Conservation (phyloP, 2,329 filamentous ascomycete species). For the Alternaria ethzedia region DNA sequence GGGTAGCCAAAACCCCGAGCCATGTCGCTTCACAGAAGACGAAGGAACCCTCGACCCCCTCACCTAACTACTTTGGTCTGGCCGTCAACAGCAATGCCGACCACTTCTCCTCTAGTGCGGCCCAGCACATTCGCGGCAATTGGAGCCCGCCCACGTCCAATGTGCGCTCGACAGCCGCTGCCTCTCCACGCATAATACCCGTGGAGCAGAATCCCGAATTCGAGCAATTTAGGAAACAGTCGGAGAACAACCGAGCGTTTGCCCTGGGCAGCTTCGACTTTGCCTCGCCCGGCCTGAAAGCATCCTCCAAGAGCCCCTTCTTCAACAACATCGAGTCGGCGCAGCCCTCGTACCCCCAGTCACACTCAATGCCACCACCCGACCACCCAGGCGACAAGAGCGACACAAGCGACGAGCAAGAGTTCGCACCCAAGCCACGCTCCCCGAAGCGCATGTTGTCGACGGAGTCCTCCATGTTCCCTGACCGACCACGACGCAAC, state of each 20-base stretch:
- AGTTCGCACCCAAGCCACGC: constrained; percentile 38
- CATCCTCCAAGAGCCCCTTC: constrained; percentile 33
- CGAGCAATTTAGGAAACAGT: constrained; percentile 75
- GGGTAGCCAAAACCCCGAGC: constrained; percentile 42
- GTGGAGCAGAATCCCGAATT: constrained; percentile 82
- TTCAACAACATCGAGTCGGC: constrained; percentile 30
- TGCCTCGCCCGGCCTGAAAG: constrained; percentile 39
- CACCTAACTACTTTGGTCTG: constrained; percentile 88
- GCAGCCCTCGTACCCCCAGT: constrained; percentile 38
- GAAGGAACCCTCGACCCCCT: constrained; percentile 54
- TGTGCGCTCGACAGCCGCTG: constrained; percentile 71
- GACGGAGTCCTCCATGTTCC: constrained; percentile 50
- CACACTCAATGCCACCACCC: constrained; percentile 39
- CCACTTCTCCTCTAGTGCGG: constrained; percentile 65
- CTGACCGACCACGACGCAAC: constrained; percentile 53
- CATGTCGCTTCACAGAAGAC: constrained; percentile 28
- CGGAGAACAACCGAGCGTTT: constrained; percentile 64
- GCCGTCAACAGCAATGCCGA: constrained; percentile 65
- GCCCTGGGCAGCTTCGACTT: constrained; percentile 52
- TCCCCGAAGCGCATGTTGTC: constrained; percentile 59
- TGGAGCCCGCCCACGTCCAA: constrained; percentile 77
- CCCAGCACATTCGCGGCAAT: constrained; percentile 69
- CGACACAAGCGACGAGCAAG: constrained; percentile 25
- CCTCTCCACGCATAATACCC: constrained; percentile 71
- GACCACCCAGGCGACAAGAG: constrained; percentile 16